Evolutionary conservation across 2,329 filamentous ascomycete genomes (phyloP).

Genomic region (Pseudogymnoascus sp.): DNA sequence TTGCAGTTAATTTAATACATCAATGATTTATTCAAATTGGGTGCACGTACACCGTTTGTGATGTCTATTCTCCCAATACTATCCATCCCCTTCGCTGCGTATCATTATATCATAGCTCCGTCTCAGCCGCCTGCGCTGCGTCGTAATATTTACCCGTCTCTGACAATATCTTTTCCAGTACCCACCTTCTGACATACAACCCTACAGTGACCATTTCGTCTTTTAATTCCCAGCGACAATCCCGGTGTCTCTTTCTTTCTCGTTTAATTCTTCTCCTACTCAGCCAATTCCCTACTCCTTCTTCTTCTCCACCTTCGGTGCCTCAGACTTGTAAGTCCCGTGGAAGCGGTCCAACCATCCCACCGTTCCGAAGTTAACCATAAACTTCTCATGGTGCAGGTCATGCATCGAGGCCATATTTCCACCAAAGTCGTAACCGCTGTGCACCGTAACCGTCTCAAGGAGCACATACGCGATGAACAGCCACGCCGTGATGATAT

Average conservation of each 20-base stretch:
- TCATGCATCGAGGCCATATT: slow-evolving; percentile 45
- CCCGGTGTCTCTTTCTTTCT: neutral
- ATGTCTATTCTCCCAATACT: neutral
- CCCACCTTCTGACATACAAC: neutral
- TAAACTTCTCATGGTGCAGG: slow-evolving; percentile 49
- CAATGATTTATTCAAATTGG: slow-evolving; percentile 3
- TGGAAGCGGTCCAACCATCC: slow-evolving; percentile 48
- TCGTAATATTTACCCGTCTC: neutral
- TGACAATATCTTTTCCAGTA: neutral
- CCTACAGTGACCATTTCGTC: neutral
- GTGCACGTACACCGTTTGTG: neutral
- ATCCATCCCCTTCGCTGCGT: neutral
- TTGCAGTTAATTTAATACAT: neutral
- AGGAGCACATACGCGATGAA: slow-evolving; percentile 42
- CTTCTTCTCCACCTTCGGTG: neutral
- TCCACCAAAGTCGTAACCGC: slow-evolving; percentile 47
- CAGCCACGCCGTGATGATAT: slow-evolving; percentile 45
- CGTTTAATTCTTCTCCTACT: neutral
- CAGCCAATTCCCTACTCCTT: neutral
- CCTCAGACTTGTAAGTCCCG: slow-evolving; percentile 34
- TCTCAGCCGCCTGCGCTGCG: neutral
- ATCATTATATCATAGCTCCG: neutral
- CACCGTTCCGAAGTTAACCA: slow-evolving; percentile 45
- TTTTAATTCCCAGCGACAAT: neutral
- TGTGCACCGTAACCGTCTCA: slow-evolving; percentile 48